These are phyloP conservation scores for Tetradesmus obliquus DNA, from an alignment of 139 green algal species.

Conservation along the genomic window DNA sequence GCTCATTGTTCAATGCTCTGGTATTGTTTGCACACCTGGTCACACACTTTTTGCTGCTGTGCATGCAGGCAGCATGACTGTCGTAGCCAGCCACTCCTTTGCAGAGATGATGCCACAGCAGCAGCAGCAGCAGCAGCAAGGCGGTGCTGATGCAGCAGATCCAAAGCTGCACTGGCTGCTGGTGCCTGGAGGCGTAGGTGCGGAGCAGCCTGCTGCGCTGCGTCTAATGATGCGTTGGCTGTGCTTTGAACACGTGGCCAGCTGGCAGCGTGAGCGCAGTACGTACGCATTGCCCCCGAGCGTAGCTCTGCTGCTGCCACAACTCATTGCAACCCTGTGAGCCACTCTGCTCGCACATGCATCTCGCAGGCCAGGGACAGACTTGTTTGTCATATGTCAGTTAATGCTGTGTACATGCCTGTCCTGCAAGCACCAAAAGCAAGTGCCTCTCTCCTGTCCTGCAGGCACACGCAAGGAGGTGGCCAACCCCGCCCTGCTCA, in stretches of 20 bases:
- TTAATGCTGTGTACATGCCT: too few relatives aligned
- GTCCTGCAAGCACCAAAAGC: too few relatives aligned
- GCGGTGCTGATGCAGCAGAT: not conserved
- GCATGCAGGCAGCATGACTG: constrained; percentile 12
- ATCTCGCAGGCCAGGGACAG: too few relatives aligned
- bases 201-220: not conserved
- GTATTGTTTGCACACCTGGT: not conserved
- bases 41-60: not conserved
- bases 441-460: not conserved
- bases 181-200: constrained; percentile 31
- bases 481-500: not conserved
- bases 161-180: constrained; percentile 31
- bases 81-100: constrained; percentile 21
- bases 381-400: too few relatives aligned
- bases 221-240: too few relatives aligned
- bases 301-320: too few relatives aligned
- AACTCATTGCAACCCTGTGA: too few relatives aligned
- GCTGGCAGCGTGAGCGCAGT: too few relatives aligned
- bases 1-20: too few relatives aligned
- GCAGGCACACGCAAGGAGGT: constrained; percentile 10
- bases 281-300: too few relatives aligned
- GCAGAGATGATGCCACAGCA: not conserved
- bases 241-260: too few relatives aligned
- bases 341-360: too few relatives aligned
- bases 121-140: not conserved